Percentiles rank a stretch among this genome's conserved stretches.
phyloP scores from a whole-genome alignment of 495 filamentous ascomycete genomes.

The Trichoderma orchidacearum region DNA sequence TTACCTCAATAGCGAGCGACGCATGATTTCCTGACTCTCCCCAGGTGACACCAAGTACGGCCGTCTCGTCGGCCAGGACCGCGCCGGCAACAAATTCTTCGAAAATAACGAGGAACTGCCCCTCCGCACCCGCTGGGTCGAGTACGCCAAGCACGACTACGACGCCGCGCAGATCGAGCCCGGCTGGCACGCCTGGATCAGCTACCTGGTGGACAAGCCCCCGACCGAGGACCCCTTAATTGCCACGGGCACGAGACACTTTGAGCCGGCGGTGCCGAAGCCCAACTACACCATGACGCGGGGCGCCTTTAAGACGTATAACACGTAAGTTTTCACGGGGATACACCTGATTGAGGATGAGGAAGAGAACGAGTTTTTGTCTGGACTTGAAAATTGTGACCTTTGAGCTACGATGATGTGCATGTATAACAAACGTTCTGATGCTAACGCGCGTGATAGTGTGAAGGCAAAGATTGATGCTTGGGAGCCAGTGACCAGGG shows the following conservation, averaged over 20 bases:
- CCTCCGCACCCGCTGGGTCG: constrained; percentile 93
- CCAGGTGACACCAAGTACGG: constrained; percentile 91
- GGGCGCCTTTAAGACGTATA: constrained; percentile 83
- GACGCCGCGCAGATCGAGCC: constrained; percentile 86
- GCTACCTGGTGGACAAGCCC: constrained; percentile 81
- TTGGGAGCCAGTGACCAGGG: constrained; percentile 23
- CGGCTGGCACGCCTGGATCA: constrained; percentile 97
- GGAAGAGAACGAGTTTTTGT: too few relatives aligned
- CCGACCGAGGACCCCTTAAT: constrained; percentile 63
- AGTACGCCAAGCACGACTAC: constrained; percentile 80
- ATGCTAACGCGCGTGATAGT: constrained; percentile 7
- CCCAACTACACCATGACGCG: constrained; percentile 60
- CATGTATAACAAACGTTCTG: too few relatives aligned
- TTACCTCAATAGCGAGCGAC: too few relatives aligned
- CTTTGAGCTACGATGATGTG: too few relatives aligned
- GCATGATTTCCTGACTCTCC: too few relatives aligned
- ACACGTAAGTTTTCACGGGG: constrained; percentile 81
- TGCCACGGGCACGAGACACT: constrained; percentile 47
- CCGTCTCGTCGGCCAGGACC: constrained; percentile 70
- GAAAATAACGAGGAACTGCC: constrained; percentile 95
- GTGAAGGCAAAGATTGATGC: constrained; percentile 23
- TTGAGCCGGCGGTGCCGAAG: constrained; percentile 60
- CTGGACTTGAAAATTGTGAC: too few relatives aligned
- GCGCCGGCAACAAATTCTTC: constrained; percentile 93
- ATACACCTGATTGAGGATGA: too few relatives aligned